Percentiles rank a stretch among this genome's conserved stretches.
phyloP scores from a whole-genome alignment of 2,329 filamentous ascomycete genomes.

The Biscogniauxia sp. region DNA sequence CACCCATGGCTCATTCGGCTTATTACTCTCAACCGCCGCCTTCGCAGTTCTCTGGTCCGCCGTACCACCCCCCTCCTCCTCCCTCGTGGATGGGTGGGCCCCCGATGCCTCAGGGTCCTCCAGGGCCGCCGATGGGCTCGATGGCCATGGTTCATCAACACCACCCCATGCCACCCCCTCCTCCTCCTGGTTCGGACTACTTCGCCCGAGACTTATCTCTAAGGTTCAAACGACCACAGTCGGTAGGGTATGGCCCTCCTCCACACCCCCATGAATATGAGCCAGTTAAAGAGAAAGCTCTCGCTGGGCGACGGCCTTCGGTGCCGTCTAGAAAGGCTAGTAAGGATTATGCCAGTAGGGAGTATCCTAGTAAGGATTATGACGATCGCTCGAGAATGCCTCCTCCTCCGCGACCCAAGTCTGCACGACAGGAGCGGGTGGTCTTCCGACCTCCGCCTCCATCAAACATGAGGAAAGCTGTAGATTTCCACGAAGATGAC shows the following conservation, averaged over 20 bases:
- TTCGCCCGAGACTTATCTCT: conserved; percentile 23
- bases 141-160: conserved; percentile 19
- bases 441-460: conserved; percentile 31
- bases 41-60: conserved; percentile 27
- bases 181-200: conserved; percentile 16
- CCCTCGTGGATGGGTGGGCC: conserved; percentile 16
- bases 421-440: conserved; percentile 29
- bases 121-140: conserved; percentile 3
- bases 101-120: conserved; percentile 15
- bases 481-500: conserved; percentile 26
- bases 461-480: conserved; percentile 27
- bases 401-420: conserved; percentile 42
- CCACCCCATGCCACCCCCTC: conserved; percentile 15
- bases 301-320: conserved; percentile 41
- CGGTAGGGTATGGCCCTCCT: conserved; percentile 38
- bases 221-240: conserved; percentile 36
- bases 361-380: conserved; percentile 36
- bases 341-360: conserved; percentile 44
- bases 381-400: conserved; percentile 50
- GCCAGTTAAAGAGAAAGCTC: conserved; percentile 34
- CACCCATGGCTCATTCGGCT: conserved; percentile 36
- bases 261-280: conserved; percentile 44
- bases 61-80: conserved; percentile 19
- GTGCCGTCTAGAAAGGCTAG: conserved; percentile 32
- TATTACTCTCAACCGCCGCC: conserved; percentile 34